Percentiles rank a stretch among this genome's conserved stretches.
Conservation (phyloP, 2,329 filamentous ascomycete species). For the Claviceps capensis region DNA sequence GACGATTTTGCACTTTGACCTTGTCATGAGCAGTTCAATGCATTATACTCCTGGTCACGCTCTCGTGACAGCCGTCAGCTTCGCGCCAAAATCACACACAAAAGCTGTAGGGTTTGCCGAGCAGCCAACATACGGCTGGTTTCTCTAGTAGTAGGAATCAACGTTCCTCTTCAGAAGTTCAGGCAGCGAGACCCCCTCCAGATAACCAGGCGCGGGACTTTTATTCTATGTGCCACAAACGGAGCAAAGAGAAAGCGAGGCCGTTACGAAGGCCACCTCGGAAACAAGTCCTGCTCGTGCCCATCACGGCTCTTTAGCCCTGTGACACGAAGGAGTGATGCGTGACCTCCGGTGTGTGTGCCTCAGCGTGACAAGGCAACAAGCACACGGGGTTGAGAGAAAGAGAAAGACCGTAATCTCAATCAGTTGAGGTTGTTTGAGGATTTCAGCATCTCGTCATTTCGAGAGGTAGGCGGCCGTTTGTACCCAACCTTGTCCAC, state of each 20-base stretch:
- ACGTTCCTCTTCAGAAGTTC: slow-evolving; percentile 3
- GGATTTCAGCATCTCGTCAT: background rate
- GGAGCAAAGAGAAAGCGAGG: slow-evolving; percentile 3
- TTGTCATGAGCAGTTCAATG: background rate
- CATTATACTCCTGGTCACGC: slow-evolving; percentile 4
- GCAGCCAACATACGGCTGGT: background rate
- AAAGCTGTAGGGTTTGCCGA: background rate
- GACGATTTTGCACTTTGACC: background rate
- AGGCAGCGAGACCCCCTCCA: slow-evolving; percentile 1
- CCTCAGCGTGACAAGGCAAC: background rate
- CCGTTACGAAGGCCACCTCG: background rate
- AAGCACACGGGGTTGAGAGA: background rate
- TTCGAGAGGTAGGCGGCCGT: slow-evolving; percentile 1
- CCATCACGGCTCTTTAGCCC: background rate
- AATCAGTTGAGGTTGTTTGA: background rate
- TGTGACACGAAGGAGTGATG: background rate
- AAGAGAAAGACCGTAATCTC: background rate
- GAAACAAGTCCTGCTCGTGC: background rate
- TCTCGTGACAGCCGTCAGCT: slow-evolving; percentile 9
- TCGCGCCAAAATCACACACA: background rate
- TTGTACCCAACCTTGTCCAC: slow-evolving; percentile 4
- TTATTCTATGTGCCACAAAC: background rate
- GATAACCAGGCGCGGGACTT: background rate
- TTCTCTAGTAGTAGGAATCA: background rate
- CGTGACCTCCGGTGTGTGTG: background rate